Base-by-base conservation (phyloP, 2,329 filamentous ascomycete species). In the Aspergillus quadrilineatus region DNA sequence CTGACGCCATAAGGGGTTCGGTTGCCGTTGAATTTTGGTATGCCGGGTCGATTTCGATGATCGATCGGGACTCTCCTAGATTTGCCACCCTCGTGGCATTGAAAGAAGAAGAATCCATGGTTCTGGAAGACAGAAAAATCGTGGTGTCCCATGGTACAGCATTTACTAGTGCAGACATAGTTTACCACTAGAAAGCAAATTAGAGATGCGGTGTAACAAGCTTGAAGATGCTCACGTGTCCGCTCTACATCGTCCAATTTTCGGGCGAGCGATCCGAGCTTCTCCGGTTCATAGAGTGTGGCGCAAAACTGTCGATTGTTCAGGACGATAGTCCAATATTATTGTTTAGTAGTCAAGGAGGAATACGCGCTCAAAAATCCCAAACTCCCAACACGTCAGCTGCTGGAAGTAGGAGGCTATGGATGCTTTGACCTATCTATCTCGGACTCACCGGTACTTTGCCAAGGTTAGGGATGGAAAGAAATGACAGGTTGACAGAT, bases 141-240 rank as follows among this genome's bases (percentile, higher is more conserved):
- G 10, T 12, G 12, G 34, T 14, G 1, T 37, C 9, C 34, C 34
- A 37, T 37, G 34, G 34, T 14, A 37, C 6, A 42, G 39, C n/a
- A 42, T 15, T 43, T 43, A 52, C 50, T 52, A 52, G 50, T 30
- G 29, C 15, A 14, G 9, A 52, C 41, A 30, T 45, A 28, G 4
- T 37, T 28, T 37, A 45, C 30, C 10, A 28, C 10, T 26, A 17
- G n/a, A 45, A n/a, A 5, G 26, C 4, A 14, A 10, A 36, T 44
- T 28, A 17, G 32, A 37, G 22, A 45, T 52, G 42, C 50, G 41
- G 41, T 45, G 50, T 52, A 45, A 34, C 49, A 43, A 22, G n/a
- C 29, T 14, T 28, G 50, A 52, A 45, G 50, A 52, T 52, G 41
- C 50, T 52, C 50, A 52, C 50, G 50, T 45, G 41, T 45, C 22